A percentile compares a stretch with the other conserved stretches of the same genome.
Evolutionary conservation across 148 eudicot species (phyloP).

Genomic region (Pouteria glomerata): DNA sequence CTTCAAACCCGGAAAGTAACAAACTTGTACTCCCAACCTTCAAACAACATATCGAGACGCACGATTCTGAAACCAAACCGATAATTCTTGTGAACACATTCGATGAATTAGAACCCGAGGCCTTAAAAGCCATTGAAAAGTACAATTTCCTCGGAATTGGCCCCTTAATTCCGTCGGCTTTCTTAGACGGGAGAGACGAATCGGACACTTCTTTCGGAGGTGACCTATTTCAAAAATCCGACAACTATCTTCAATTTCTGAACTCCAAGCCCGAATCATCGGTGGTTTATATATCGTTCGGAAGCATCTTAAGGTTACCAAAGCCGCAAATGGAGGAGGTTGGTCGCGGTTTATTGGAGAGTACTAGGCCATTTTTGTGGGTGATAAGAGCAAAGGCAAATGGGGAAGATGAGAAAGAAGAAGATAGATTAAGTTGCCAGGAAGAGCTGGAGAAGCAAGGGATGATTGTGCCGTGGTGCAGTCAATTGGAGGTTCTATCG

Average conservation of each 20-base stretch:
- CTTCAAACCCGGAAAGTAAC: slow-evolving; percentile 17
- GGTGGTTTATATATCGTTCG: slow-evolving; percentile 65
- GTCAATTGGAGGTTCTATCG: slow-evolving; percentile 21
- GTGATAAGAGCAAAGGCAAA: slow-evolving; percentile 36
- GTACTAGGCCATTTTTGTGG: slow-evolving; percentile 57
- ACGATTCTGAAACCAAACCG: slow-evolving; percentile 31
- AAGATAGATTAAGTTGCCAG: slow-evolving; percentile 23
- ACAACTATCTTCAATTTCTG: slow-evolving; percentile 45
- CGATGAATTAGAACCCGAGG: slow-evolving; percentile 42
- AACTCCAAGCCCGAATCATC: slow-evolving; percentile 40
- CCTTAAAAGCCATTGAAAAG: slow-evolving; percentile 30
- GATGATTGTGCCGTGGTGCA: slow-evolving; percentile 30
- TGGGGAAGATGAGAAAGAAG: slow-evolving; percentile 2
- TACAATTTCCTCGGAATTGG: slow-evolving; percentile 32
- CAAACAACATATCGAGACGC: slow-evolving; percentile 30
- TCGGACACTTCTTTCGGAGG: slow-evolving; percentile 21
- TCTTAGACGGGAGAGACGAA: slow-evolving; percentile 31
- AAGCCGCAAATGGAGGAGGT: slow-evolving; percentile 43
- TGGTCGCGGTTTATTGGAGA: slow-evolving; percentile 35
- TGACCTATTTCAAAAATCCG: slow-evolving; percentile 15
- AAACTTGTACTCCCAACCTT: slow-evolving; percentile 23
- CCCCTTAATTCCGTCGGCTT: slow-evolving; percentile 39
- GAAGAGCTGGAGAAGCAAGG: slow-evolving; percentile 35
- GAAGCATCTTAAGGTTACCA: slow-evolving; percentile 35
- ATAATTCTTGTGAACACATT: slow-evolving; percentile 58